A percentile compares a stretch with the other conserved stretches of the same genome.
Evolutionary conservation across 1,139 yeast species (phyloP).

Genomic region (Sugiyamaella pinicola): DNA sequence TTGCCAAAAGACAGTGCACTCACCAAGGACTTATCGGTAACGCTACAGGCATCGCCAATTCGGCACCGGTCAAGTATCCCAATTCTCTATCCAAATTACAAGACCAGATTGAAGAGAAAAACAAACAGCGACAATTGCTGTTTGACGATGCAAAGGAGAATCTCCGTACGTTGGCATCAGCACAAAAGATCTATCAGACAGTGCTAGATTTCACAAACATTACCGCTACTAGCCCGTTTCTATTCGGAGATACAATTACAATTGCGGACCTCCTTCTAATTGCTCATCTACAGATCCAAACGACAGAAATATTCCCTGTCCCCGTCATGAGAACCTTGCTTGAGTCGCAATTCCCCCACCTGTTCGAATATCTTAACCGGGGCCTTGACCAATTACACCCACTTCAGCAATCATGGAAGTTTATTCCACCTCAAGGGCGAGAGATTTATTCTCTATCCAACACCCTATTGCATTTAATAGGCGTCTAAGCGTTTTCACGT

Average conservation of each 20-base stretch:
- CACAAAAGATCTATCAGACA: slow-evolving; percentile 43
- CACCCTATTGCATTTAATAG: slow-evolving; percentile 9
- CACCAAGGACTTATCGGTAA: slow-evolving; percentile 6
- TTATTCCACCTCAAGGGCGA: slow-evolving; percentile 7
- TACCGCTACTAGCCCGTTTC: slow-evolving; percentile 6
- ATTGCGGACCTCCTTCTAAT: slow-evolving; percentile 35
- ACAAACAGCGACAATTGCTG: slow-evolving; percentile 48
- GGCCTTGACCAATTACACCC: slow-evolving; percentile 10
- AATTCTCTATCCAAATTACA: slow-evolving; percentile 22
- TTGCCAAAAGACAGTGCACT: slow-evolving; percentile 52
- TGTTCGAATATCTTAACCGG: slow-evolving; percentile 18
- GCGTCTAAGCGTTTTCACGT: neutral
- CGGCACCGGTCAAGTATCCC: slow-evolving; percentile 11
- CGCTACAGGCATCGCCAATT: neutral
- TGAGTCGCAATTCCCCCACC: slow-evolving; percentile 30
- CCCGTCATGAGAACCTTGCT: slow-evolving; percentile 30
- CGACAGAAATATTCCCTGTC: slow-evolving; percentile 30
- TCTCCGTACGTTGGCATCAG: slow-evolving; percentile 52
- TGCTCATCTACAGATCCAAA: slow-evolving; percentile 35
- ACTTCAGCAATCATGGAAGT: neutral
- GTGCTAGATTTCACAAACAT: slow-evolving; percentile 11
- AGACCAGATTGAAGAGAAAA: slow-evolving; percentile 49
- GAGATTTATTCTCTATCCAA: slow-evolving; percentile 15
- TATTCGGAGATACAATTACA: slow-evolving; percentile 25
- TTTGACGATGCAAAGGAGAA: slow-evolving; percentile 56